These are phyloP conservation scores for Mallotus nudiflorus DNA, from an alignment of 345 rosid species.

Conservation along the genomic window DNA sequence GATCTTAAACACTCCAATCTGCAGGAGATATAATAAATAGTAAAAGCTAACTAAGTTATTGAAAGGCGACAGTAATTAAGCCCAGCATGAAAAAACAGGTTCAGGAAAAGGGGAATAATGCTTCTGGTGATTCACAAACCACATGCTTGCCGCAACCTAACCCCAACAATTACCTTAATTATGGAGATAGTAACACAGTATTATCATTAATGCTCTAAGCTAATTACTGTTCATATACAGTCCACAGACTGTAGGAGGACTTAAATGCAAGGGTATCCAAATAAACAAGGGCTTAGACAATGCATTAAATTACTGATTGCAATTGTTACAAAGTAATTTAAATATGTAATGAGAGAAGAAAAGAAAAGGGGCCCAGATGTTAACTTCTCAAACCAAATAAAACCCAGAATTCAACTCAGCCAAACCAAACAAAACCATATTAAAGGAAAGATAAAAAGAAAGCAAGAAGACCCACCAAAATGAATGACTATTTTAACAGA, in stretches of 20 bases:
- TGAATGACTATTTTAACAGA: background rate
- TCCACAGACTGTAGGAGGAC: slow-evolving; percentile 16
- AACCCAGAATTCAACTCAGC: background rate
- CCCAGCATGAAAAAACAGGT: background rate
- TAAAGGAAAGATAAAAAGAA: slow-evolving; percentile 1
- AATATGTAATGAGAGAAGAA: slow-evolving; percentile 6
- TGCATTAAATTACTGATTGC: slow-evolving; percentile 13
- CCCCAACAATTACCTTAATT: background rate
- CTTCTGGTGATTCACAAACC: background rate
- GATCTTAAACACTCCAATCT: slow-evolving; percentile 26
- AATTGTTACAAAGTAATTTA: slow-evolving; percentile 25
- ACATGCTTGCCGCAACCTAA: background rate
- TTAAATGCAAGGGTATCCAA: slow-evolving; percentile 16
- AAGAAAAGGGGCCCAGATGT: background rate
- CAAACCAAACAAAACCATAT: slow-evolving; percentile 15
- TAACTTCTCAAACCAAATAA: background rate
- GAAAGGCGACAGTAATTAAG: background rate
- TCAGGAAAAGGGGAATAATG: background rate
- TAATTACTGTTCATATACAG: slow-evolving; percentile 17
- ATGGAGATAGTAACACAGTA: slow-evolving; percentile 13
- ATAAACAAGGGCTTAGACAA: background rate
- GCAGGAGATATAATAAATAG: slow-evolving; percentile 20
- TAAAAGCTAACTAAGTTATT: slow-evolving; percentile 7
- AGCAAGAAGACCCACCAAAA: background rate
- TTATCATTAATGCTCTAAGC: background rate